These are phyloP conservation scores for Naegleria lovaniensis DNA, from an alignment of 208 protist genomes.

Conservation along the genomic window DNA sequence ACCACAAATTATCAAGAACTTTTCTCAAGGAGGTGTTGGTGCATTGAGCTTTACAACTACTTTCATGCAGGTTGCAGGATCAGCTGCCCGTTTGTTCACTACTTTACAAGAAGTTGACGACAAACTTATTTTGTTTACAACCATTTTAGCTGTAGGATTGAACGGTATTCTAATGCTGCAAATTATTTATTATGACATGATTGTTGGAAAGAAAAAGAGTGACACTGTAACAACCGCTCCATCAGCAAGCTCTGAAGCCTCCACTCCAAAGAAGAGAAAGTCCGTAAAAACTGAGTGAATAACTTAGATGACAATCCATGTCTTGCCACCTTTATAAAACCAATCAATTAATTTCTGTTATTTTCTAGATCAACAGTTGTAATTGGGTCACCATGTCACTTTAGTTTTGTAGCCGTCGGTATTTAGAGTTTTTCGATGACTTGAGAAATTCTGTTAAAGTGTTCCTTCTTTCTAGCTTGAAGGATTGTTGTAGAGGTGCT, in stretches of 20 bases:
- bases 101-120: conserved; percentile 30
- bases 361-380: no score
- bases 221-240: background rate
- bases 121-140: background rate
- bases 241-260: background rate
- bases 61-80: conserved; percentile 1
- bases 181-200: conserved; percentile 15
- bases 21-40: background rate
- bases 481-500: background rate
- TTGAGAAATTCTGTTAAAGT: background rate
- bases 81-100: conserved; percentile 15
- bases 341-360: no score
- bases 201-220: background rate
- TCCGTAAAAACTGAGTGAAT: background rate
- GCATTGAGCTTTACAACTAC: background rate
- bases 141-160: background rate
- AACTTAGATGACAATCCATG: no score
- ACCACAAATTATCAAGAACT: conserved; percentile 24
- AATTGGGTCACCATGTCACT: no score
- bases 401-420: no score
- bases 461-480: background rate
- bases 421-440: background rate
- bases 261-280: background rate
- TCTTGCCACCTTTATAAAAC: no score
- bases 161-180: background rate